Percentiles rank a stretch among this genome's conserved stretches.
Conservation (phyloP, 331 rosid genomes). For the Erythrophleum ivorense region DNA sequence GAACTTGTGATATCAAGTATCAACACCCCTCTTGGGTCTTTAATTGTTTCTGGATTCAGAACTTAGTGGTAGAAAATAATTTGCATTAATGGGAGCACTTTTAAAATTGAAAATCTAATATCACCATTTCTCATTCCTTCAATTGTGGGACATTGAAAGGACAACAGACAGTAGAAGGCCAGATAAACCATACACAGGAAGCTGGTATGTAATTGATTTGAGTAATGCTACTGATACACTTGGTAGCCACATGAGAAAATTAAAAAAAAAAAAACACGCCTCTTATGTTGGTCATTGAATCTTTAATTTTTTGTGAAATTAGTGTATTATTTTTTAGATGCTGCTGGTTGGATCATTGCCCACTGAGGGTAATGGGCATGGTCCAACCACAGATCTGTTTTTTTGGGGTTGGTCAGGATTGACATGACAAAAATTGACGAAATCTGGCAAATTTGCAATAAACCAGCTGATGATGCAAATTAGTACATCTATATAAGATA, state of each 20-base stretch:
- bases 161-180: conserved; percentile 17
- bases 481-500: neutral
- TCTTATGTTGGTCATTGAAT: neutral
- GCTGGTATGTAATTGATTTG: conserved; percentile 6
- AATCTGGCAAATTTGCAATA: too few species aligned
- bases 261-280: too few species aligned
- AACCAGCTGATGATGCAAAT: neutral
- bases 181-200: conserved; percentile 2
- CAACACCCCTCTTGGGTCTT: too few species aligned
- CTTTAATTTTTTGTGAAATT: neutral
- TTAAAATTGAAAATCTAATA: conserved; percentile 2
- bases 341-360: too few species aligned
- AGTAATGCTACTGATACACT: neutral
- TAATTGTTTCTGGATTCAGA: too few species aligned
- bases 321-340: neutral
- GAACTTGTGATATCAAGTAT: too few species aligned
- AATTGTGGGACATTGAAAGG: neutral
- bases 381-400: too few species aligned
- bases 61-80: too few species aligned
- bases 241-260: neutral
- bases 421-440: too few species aligned
- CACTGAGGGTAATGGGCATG: too few species aligned
- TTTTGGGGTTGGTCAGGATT: too few species aligned
- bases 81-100: neutral
- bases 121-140: neutral